Evolutionary conservation across 2,329 filamentous ascomycete genomes (phyloP), one percentile per base, ranked within the genome.

Genomic region (Ascochyta koolunga): DNA sequence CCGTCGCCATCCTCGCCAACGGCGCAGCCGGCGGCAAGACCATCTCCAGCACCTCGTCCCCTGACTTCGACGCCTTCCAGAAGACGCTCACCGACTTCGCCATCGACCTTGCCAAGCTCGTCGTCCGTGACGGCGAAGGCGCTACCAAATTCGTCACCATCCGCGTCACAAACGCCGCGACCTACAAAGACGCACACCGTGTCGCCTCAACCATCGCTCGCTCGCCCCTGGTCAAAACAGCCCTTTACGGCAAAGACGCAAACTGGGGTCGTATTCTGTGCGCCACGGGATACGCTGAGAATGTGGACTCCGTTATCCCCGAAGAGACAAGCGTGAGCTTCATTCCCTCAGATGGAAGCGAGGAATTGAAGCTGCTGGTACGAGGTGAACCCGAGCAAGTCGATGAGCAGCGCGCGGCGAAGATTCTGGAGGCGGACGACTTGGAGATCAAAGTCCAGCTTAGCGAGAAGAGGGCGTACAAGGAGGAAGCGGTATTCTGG

Each of bases 251-350:
- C 61, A 91, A 92, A 74, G 95, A 99, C 73, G 95, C 95, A 16
- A 99, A 99, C 80, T 99, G 95, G 95, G 95, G 95, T 29, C 91
- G 95, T 49, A 96, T 99, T 59, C 83, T 98, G 24, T 98, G 95
- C 74, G 93, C 95, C 0, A 92, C 93, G 4, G 95, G 95, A 3
- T 98, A 98, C 72, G 80, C 84, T 0, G 82, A 82, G 54, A 85
- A 87, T 1, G 85, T 89, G 1, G 79, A 81, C 1, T 84, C 86
- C 39, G 84, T 95, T 46, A 77, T 84, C 0, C 88, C 89, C 0
- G 83, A 87, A 60, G 83, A 83, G 69, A 93, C 89, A 1, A 91
- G 82, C 63, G 90, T 95, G 21, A 90, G 88, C 6, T 93, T 95
- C 71, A 77, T 93, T 9, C 90, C 91, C 0, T 80, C 85, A 0